These are phyloP conservation scores for Citrus sp. DNA, from an alignment of 345 rosid genomes.

Conservation along the genomic window DNA sequence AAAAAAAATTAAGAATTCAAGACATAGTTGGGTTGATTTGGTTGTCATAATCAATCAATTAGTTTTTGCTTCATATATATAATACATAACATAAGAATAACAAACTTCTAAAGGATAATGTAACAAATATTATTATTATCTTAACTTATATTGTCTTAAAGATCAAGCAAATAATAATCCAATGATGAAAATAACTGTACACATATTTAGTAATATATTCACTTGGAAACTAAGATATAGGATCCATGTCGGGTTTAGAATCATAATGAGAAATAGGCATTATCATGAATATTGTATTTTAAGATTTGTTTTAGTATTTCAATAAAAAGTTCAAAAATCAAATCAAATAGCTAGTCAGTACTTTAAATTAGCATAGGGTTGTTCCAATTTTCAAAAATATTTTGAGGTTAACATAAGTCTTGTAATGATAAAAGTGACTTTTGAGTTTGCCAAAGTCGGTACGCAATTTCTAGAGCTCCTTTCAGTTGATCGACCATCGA, in stretches of 20 bases:
- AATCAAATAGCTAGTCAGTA: not conserved
- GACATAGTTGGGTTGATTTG: not conserved
- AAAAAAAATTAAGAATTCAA: not conserved
- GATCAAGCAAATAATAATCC: slow-evolving; percentile 6
- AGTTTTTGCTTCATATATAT: not conserved
- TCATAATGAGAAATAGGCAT: not conserved
- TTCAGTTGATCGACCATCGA: not conserved
- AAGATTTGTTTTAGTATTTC: not conserved
- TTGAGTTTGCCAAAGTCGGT: not conserved
- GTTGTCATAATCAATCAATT: not conserved
- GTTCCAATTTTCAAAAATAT: not conserved
- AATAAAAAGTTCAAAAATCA: no score
- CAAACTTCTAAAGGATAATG: not conserved
- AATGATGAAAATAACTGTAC: not conserved
- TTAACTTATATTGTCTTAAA: not conserved
- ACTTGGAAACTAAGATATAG: not conserved
- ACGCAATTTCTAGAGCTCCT: not conserved
- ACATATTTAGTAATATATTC: not conserved
- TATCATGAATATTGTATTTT: not conserved
- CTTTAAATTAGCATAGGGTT: not conserved
- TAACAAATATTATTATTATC: not conserved
- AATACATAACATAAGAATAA: not conserved
- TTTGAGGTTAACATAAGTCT: not conserved
- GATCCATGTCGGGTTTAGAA: not conserved
- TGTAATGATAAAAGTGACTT: not conserved